These are phyloP conservation scores for Entomortierella chlamydospora DNA, from an alignment of 192 early-diverging fungal genomes.

Conservation along the genomic window DNA sequence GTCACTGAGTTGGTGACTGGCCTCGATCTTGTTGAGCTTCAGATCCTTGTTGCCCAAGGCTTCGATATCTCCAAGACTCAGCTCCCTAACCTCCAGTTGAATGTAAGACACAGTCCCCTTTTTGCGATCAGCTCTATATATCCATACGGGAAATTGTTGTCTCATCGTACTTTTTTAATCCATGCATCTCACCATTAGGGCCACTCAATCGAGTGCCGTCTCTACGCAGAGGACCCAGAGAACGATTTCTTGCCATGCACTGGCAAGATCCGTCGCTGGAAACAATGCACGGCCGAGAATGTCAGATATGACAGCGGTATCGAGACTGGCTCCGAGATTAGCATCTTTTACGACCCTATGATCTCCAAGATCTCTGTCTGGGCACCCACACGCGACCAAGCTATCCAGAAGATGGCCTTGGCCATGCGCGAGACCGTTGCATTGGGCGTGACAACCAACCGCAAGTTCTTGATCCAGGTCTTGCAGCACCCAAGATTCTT, in stretches of 20 bases:
- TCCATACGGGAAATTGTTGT: background rate
- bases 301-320: conserved; percentile 67
- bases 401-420: conserved; percentile 56
- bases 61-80: conserved; percentile 38
- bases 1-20: conserved; percentile 72
- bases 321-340: conserved; percentile 63
- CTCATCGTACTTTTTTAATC: background rate
- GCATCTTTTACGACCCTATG: conserved; percentile 72
- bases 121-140: background rate
- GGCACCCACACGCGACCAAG: conserved; percentile 67
- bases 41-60: conserved; percentile 69
- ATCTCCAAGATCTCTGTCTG: conserved; percentile 70
- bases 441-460: conserved; percentile 70
- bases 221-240: conserved; percentile 73
- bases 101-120: background rate
- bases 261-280: conserved; percentile 66
- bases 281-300: conserved; percentile 45
- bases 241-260: conserved; percentile 69
- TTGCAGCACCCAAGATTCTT: conserved; percentile 62
- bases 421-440: conserved; percentile 60
- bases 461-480: conserved; percentile 63
- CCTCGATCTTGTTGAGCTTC: conserved; percentile 71
- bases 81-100: conserved; percentile 47
- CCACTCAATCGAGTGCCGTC: conserved; percentile 67
- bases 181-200: conserved; percentile 37